Evolutionary conservation across 2,329 filamentous ascomycete species (phyloP).

Genomic region (Trichoderma gracile): DNA sequence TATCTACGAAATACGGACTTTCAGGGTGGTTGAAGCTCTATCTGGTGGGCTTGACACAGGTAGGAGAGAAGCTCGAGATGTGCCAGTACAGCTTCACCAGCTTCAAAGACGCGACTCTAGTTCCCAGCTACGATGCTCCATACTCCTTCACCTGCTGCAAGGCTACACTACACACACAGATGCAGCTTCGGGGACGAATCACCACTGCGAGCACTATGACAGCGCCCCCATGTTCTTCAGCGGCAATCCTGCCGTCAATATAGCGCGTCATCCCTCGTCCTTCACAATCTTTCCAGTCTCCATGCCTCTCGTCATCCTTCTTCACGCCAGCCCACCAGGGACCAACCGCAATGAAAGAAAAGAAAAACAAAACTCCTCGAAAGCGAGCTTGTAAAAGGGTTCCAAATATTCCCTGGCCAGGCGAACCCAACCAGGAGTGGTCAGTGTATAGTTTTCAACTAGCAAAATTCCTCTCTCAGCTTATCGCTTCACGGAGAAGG

Average conservation of each 20-base stretch:
- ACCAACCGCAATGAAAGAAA: conserved; percentile 46
- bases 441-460: conserved; percentile 82
- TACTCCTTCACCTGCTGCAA: neutral
- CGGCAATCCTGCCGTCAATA: neutral
- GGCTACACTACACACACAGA: neutral
- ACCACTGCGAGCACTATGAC: neutral
- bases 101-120: neutral
- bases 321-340: conserved; percentile 42
- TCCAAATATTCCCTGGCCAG: conserved; percentile 74
- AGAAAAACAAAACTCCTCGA: conserved; percentile 26
- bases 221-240: neutral
- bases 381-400: conserved; percentile 32
- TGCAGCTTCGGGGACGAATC: neutral
- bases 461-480: conserved; percentile 81
- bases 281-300: neutral
- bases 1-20: neutral
- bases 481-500: conserved; percentile 62
- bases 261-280: neutral
- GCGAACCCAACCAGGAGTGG: conserved; percentile 66
- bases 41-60: too few species aligned
- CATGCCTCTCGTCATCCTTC: conserved; percentile 37
- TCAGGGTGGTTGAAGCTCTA: neutral
- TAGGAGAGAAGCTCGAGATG: neutral
- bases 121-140: neutral
- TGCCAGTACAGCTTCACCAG: neutral